Evolutionary conservation across 208 protist species (phyloP), one percentile per base, ranked within the genome.

Genomic region (Leishmania turanica): DNA sequence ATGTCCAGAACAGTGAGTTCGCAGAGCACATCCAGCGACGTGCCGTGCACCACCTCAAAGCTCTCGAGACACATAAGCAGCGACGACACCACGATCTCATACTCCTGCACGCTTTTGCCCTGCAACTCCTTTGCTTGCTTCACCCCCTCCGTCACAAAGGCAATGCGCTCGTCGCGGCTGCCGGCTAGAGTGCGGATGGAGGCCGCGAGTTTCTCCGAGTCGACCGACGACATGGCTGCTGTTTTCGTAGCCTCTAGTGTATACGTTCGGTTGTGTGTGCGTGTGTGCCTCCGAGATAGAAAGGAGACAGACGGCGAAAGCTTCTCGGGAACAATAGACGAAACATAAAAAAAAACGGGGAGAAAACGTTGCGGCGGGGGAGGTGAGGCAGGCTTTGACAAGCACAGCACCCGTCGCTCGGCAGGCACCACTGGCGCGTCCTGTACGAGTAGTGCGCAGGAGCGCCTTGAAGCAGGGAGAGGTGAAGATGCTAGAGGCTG

Each of bases 1-100:
- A 96, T 95, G 74, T 90, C 88, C 6, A 97, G 78, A 6, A 90
- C 89, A n/a, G 92, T 93, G 31, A 97, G 84, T 56, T 93, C 94
- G 73, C 91, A 95, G 56, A 90, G 77, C 47, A 95, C 84, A 31
- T 97, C 94, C 15, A 80, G 54, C 17, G 86, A 64, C 13, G 80
- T 83, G 15, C 91, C 91, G 66, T 87, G 74, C 5, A 93, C 87
- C 9, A 95, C 85, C 74, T 97, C 89, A 81, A 96, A 96, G 79
- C 70, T 92, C 66, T 97, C 92, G 3, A 97, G 83, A 73, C 89
- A 94, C 31, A 91, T 62, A 9, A 96, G 81, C 34, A 96, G 79
- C n/a, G 85, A 89, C 5, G 88, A 92, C 19, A 96, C 71, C 9
- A 87, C 82, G 31, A 82, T 92, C 66, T 97, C 94, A 76, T 94